Percentiles rank a stretch among this genome's conserved stretches.
phyloP scores from a whole-genome alignment of 352 stramenopile genomes.

The Phytophthora palmivora region DNA sequence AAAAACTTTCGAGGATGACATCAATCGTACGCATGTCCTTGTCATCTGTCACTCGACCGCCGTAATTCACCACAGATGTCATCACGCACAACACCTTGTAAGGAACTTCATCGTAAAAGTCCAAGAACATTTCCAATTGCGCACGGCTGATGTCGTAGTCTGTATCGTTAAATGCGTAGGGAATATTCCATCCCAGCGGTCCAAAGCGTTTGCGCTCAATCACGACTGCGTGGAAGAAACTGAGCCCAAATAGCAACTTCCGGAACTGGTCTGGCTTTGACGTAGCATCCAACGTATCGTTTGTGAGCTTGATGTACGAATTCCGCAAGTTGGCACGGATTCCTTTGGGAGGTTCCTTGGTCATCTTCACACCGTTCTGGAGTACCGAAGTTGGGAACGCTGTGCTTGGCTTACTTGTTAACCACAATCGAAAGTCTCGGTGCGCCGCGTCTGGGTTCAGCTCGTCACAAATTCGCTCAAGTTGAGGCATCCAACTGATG shows the following conservation, averaged over 20 bases:
- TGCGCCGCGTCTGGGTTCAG: constrained; percentile 83
- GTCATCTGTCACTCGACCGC: constrained; percentile 94
- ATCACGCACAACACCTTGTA: constrained; percentile 93
- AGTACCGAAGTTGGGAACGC: constrained; percentile 93
- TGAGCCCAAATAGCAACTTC: constrained; percentile 95
- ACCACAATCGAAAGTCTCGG: constrained; percentile 95
- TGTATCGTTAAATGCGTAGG: constrained; percentile 98
- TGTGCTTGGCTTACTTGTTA: constrained; percentile 90
- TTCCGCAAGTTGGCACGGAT: constrained; percentile 94
- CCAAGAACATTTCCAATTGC: constrained; percentile 89
- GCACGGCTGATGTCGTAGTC: constrained; percentile 92
- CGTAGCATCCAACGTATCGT: constrained; percentile 85
- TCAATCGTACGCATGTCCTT: constrained; percentile 94
- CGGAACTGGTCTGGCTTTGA: constrained; percentile 90
- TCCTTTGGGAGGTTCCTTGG: constrained; percentile 95
- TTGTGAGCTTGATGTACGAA: constrained; percentile 95
- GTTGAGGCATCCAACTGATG: constrained; percentile 95
- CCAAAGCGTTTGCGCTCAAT: constrained; percentile 96
- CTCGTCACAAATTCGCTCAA: constrained; percentile 95
- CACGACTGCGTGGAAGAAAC: constrained; percentile 92
- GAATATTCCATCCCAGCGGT: constrained; percentile 96
- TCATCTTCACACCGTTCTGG: constrained; percentile 97
- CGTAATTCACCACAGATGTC: constrained; percentile 96
- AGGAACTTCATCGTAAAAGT: constrained; percentile 87
- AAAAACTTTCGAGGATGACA: constrained; percentile 91